Evolutionary conservation across 2,329 filamentous ascomycete species (phyloP).

Genomic region (Penicillium sp.): DNA sequence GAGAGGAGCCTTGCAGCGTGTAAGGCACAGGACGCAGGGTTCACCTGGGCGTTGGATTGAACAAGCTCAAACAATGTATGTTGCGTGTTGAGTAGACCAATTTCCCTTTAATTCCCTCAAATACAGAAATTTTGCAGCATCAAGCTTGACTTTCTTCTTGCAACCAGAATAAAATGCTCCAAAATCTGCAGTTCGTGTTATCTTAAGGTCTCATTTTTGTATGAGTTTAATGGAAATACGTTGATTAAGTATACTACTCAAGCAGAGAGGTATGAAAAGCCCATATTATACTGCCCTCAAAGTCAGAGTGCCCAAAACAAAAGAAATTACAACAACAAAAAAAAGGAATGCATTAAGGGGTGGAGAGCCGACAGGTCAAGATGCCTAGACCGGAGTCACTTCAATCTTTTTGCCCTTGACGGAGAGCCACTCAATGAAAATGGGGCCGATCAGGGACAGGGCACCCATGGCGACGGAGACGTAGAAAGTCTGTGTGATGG

Average conservation of each 20-base stretch:
- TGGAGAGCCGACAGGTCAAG: neutral
- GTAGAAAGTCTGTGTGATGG: constrained; percentile 40
- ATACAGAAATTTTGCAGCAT: no score
- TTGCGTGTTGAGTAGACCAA: no score
- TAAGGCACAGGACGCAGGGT: no score
- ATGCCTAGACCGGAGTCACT: constrained; percentile 11
- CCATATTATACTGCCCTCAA: constrained; percentile 1
- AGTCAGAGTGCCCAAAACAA: neutral
- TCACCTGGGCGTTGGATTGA: no score
- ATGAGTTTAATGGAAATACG: neutral
- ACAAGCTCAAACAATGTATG: no score
- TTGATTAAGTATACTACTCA: constrained; percentile 1
- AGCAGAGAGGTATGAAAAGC: constrained; percentile 3
- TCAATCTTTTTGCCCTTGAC: constrained; percentile 38
- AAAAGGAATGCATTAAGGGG: constrained; percentile 18
- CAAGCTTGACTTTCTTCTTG: no score
- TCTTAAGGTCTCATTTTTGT: no score
- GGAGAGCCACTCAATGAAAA: constrained; percentile 42
- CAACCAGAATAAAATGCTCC: no score
- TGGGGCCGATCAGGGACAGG: constrained; percentile 32
- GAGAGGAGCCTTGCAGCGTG: no score
- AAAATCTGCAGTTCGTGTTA: no score
- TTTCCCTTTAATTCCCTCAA: no score
- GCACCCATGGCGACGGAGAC: constrained; percentile 38
- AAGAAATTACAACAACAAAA: neutral